A percentile compares a stretch with the other conserved stretches of the same genome.
phyloP scores from a whole-genome alignment of 371 early-diverging fungal species.

The Enterocytospora artemiae region DNA sequence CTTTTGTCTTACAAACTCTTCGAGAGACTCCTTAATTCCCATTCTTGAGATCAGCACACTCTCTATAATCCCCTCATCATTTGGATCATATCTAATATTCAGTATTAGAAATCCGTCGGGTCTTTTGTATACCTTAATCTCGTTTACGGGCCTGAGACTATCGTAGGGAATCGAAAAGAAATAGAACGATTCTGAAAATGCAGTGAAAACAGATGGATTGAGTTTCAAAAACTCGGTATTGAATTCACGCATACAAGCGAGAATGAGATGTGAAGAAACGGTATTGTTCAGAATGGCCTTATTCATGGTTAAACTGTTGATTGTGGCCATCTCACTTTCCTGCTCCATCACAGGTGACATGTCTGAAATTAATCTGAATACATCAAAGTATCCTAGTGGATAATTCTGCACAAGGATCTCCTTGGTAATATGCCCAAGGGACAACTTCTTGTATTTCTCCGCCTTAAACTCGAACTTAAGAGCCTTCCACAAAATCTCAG shows the following conservation, averaged over 20 bases:
- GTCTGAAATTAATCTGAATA: conserved; percentile 24
- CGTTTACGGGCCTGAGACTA: conserved; percentile 26
- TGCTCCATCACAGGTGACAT: background rate
- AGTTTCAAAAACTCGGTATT: background rate
- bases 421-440: background rate
- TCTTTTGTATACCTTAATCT: conserved; percentile 37
- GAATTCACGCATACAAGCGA: background rate
- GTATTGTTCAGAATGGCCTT: background rate
- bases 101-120: conserved; percentile 24
- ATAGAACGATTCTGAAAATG: background rate
- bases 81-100: conserved; percentile 33
- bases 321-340: background rate
- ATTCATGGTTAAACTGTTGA: background rate
- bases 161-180: background rate
- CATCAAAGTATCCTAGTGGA: conserved; percentile 33
- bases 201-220: background rate
- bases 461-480: background rate
- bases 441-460: background rate
- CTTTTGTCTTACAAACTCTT: background rate
- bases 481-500: background rate
- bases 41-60: conserved; percentile 21
- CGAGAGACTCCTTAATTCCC: background rate
- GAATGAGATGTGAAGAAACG: background rate
- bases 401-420: conserved; percentile 17
- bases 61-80: conserved; percentile 30